Conservation (phyloP, 768 basidiomycete genomes). For the Pulveroboletus sp. region DNA sequence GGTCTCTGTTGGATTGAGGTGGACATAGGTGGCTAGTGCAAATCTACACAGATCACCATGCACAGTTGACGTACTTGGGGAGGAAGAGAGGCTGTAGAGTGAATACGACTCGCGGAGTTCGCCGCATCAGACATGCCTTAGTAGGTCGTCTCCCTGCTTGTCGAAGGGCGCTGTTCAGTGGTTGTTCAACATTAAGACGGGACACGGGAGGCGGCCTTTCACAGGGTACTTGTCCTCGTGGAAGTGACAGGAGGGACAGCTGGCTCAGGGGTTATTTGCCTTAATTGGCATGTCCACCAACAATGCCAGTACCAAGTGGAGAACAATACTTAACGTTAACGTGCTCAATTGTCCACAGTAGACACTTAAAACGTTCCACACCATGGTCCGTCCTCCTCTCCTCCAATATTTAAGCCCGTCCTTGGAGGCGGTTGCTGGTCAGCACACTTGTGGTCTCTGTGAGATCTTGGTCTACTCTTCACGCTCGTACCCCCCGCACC, state of each 20-base stretch:
- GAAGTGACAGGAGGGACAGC: too few relatives aligned
- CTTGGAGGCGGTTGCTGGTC: conserved; percentile 20
- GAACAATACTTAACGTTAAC: conserved; percentile 14
- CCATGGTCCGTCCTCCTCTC: neutral
- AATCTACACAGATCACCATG: neutral
- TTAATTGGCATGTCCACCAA: neutral
- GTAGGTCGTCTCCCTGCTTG: neutral
- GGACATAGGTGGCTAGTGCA: conserved; percentile 9
- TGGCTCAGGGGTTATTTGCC: conserved; percentile 16
- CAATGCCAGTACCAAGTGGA: neutral
- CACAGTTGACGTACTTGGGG: neutral
- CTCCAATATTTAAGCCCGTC: conserved; percentile 9
- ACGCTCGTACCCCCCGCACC: neutral
- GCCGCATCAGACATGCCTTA: neutral
- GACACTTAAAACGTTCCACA: conserved; percentile 7
- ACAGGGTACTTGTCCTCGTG: neutral
- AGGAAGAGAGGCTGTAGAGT: too few relatives aligned
- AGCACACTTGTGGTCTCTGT: conserved; percentile 15
- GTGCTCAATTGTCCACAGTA: conserved; percentile 16
- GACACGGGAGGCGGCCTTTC: neutral
- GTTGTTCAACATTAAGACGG: neutral
- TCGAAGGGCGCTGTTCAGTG: neutral
- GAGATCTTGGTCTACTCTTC: conserved; percentile 9
- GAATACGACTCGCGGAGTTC: neutral
- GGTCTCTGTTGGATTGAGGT: conserved; percentile 3